Conservation (phyloP, 805 yeast species). For the Candida vartiovaarae region DNA sequence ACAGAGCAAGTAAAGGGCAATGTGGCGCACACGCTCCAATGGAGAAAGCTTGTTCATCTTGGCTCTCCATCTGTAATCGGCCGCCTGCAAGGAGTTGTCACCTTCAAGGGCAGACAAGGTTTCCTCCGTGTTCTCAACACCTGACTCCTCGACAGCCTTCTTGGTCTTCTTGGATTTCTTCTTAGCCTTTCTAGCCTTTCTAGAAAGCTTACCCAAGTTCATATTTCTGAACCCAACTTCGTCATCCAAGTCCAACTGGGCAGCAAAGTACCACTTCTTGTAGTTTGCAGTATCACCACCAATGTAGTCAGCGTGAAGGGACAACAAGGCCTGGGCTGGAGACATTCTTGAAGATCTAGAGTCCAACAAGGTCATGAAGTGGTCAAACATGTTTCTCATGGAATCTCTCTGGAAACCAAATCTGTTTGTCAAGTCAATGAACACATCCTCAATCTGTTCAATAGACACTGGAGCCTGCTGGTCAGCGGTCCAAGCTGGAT, state of each 20-base stretch:
- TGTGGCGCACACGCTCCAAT: constrained; percentile 73
- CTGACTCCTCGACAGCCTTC: constrained; percentile 55
- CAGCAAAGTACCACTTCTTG: constrained; percentile 85
- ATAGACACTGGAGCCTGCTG: constrained; percentile 80
- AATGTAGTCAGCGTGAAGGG: constrained; percentile 80
- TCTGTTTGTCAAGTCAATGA: constrained; percentile 74
- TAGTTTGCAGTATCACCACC: constrained; percentile 85
- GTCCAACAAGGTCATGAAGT: constrained; percentile 77
- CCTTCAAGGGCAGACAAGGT: constrained; percentile 64
- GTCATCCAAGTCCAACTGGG: constrained; percentile 81
- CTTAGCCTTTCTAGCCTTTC: constrained; percentile 74
- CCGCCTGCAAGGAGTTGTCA: constrained; percentile 80
- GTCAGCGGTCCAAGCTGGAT: constrained; percentile 99
- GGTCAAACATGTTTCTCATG: constrained; percentile 87
- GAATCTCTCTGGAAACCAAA: constrained; percentile 91
- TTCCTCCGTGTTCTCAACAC: constrained; percentile 54
- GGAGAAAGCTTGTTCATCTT: constrained; percentile 67
- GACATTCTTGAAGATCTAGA: constrained; percentile 86
- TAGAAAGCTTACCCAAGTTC: constrained; percentile 67
- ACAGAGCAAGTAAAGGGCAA: constrained; percentile 64
- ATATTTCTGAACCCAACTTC: constrained; percentile 78
- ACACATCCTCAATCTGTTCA: constrained; percentile 82
- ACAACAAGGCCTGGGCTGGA: constrained; percentile 77
- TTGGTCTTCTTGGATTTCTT: constrained; percentile 75
- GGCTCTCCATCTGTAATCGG: constrained; percentile 76